Evolutionary conservation across 2,329 filamentous ascomycete genomes (phyloP).

Genomic region (Colletotrichum shisoi): DNA sequence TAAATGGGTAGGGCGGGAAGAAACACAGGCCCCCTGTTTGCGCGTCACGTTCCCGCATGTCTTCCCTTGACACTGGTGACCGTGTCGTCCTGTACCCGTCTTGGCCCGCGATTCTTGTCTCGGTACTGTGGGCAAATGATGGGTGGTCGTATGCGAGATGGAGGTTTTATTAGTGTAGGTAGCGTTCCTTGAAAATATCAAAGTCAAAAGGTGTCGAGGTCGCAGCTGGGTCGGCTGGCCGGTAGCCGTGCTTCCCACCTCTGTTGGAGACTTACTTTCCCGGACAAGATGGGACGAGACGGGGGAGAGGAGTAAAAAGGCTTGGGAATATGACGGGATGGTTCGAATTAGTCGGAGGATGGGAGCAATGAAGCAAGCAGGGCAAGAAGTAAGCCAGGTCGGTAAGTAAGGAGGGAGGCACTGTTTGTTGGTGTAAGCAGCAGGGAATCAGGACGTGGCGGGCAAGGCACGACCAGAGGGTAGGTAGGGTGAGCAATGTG

Average conservation of each 20-base stretch:
- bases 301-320: not conserved
- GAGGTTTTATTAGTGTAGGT: not conserved
- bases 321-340: too few species aligned
- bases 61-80: not conserved
- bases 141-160: slow-evolving; percentile 13
- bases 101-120: slow-evolving; percentile 5
- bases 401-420: too few species aligned
- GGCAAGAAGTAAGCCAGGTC: not conserved
- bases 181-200: not conserved
- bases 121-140: slow-evolving; percentile 8
- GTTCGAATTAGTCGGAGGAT: not conserved
- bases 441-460: not conserved
- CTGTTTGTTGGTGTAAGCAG: not conserved
- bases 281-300: slow-evolving; percentile 9
- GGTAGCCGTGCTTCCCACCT: not conserved
- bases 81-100: not conserved
- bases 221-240: slow-evolving; percentile 2
- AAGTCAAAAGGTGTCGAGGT: not conserved
- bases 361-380: slow-evolving; percentile 2
- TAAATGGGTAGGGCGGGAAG: not conserved
- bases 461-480: not conserved
- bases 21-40: not conserved
- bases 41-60: not conserved
- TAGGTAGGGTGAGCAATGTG: not conserved
- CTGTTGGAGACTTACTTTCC: not conserved